Conservation (phyloP, 495 filamentous ascomycete genomes). For the Hypoxylon cercidicola region DNA sequence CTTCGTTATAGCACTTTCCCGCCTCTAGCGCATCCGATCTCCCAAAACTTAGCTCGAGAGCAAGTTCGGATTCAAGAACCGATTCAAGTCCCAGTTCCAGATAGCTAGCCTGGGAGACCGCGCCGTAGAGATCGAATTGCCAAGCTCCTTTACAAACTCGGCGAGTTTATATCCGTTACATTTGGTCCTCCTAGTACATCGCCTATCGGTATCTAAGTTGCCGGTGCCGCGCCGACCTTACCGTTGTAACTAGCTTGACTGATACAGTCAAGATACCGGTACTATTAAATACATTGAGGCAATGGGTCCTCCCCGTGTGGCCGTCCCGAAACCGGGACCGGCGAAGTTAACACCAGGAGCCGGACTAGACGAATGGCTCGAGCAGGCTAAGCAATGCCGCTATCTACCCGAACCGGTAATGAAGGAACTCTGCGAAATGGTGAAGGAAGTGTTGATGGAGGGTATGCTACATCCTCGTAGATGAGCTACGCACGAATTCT, state of each 20-base stretch:
- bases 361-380: constrained; percentile 95
- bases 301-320: constrained; percentile 39
- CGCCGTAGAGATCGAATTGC: too few species aligned
- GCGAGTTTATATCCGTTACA: too few species aligned
- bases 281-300: constrained; percentile 5
- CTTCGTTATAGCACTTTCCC: too few species aligned
- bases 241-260: not conserved
- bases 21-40: too few species aligned
- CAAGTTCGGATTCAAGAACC: too few species aligned
- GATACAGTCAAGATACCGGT: not conserved
- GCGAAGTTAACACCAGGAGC: constrained; percentile 83
- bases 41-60: too few species aligned
- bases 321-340: constrained; percentile 86
- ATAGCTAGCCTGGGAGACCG: too few species aligned
- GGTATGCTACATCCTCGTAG: constrained; percentile 59
- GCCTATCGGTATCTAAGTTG: too few species aligned
- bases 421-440: constrained; percentile 98
- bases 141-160: too few species aligned
- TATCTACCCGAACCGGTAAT: constrained; percentile 95
- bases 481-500: not conserved
- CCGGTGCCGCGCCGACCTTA: too few species aligned
- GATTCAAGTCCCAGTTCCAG: too few species aligned
- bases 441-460: constrained; percentile 98
- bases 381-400: constrained; percentile 94
- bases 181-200: too few species aligned